Base-by-base conservation (phyloP, 1,284 basidiomycete species). In the Sporisorium scitamineum region DNA sequence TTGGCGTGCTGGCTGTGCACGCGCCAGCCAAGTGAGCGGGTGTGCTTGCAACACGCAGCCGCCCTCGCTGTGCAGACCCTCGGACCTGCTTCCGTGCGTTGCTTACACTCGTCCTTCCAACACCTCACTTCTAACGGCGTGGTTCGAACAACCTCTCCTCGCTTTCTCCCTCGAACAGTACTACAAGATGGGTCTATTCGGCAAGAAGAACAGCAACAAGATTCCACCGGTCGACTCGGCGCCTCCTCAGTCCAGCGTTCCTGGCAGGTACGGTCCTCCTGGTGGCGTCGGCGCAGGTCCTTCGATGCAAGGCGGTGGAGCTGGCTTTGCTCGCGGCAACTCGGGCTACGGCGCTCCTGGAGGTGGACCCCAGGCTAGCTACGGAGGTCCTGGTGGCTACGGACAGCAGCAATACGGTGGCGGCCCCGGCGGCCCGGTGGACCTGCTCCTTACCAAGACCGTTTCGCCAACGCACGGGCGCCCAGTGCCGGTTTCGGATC, bases 401-500 rank as follows among this genome's bases (percentile, higher is more conserved):
- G 63, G 60, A 22, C 66, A 69, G 56, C 61, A 62, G 27, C 62
- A 61, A 22, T 55, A 73, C 18, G 57, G 64, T 8, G 72, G 68
- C 16, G 37, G 61, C 60, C 45, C 61, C 10, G 54, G 54, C 10
- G 63, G 44, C 32, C 32, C 1, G 54, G 59, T 5, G 64, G 47
- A 31, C 41, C 32, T 4, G 48, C 47, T 11, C 61, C 37, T 16
- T 69, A 69, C 32, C 71, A 70, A 37, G 69, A 71, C 32, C 64
- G 70, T 16, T 82, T 79, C 42, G 67, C 73, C 24, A 71, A 79
- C 39, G 79, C 79, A 1, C 61, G 68, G 20, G 68, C 80, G n/a
- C 80, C 80, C 4, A 32, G 41, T 31, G 45, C 60, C 2, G 70
- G 70, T 29, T 72, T 82, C 32, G 80, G 80, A 18, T 58, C 60